Evolutionary conservation across 2,329 filamentous ascomycete species (phyloP).

Genomic region (Arthroderma uncinatum): DNA sequence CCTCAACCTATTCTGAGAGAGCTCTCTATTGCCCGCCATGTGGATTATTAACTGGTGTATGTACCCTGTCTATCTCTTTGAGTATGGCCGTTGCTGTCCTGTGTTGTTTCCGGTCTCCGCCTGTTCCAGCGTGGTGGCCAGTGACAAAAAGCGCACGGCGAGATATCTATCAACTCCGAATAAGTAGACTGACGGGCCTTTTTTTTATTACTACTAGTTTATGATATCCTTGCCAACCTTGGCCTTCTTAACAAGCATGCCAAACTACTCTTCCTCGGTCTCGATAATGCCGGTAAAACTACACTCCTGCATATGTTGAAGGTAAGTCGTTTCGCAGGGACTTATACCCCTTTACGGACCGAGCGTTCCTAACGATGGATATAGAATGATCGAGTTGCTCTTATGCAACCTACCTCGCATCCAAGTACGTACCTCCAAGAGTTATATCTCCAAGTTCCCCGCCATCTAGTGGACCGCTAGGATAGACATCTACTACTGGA

Average conservation of each 20-base stretch:
- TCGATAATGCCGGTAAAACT: slow-evolving; percentile 92
- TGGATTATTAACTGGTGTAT: slow-evolving; percentile 96
- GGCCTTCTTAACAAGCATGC: slow-evolving; percentile 92
- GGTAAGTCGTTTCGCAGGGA: slow-evolving; percentile 39
- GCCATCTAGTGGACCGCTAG: too few relatives aligned
- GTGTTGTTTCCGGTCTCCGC: background rate
- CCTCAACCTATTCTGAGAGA: background rate
- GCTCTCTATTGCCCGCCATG: slow-evolving; percentile 45
- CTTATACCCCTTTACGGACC: background rate
- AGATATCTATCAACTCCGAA: background rate
- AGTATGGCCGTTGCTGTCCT: background rate
- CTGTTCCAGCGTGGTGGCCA: too few relatives aligned
- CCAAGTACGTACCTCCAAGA: slow-evolving; percentile 53
- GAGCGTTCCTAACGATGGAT: slow-evolving; percentile 7
- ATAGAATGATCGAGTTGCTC: slow-evolving; percentile 84
- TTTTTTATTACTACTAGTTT: slow-evolving; percentile 56
- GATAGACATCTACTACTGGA: too few relatives aligned
- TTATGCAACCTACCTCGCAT: slow-evolving; percentile 81
- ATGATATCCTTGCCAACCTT: slow-evolving; percentile 76
- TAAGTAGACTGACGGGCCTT: slow-evolving; percentile 5
- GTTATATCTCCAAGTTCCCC: background rate
- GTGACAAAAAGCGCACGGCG: too few relatives aligned
- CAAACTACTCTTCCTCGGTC: slow-evolving; percentile 84
- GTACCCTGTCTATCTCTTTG: slow-evolving; percentile 19
- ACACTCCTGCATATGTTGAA: slow-evolving; percentile 92